These are phyloP conservation scores for Annona cherimola DNA, from an alignment of 164 flowering plant species.

Conservation along the genomic window DNA sequence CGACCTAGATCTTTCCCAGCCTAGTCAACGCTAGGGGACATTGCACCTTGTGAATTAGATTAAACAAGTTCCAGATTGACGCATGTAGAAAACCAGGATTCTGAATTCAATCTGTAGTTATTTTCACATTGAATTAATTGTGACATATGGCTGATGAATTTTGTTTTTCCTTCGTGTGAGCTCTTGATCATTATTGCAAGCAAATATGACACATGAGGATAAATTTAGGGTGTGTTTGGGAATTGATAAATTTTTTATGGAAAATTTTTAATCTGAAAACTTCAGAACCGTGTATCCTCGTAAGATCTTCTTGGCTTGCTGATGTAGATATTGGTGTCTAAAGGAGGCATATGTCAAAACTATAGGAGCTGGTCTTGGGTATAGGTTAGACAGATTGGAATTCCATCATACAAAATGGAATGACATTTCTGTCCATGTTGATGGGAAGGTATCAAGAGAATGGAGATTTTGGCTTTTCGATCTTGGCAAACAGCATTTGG, in stretches of 20 bases:
- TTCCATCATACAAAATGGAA: conserved; percentile 63
- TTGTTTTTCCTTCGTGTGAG: background rate
- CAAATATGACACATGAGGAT: background rate
- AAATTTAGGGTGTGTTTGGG: background rate
- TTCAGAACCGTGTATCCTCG: background rate
- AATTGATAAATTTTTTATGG: too few relatives aligned
- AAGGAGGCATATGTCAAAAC: conserved; percentile 91
- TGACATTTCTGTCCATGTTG: conserved; percentile 42
- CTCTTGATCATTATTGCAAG: background rate
- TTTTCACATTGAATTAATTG: background rate
- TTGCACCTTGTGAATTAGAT: too few relatives aligned
- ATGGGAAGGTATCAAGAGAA: conserved; percentile 34
- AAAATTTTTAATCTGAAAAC: too few relatives aligned
- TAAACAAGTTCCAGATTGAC: too few relatives aligned
- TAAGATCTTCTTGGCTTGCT: background rate
- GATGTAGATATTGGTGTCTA: conserved; percentile 75
- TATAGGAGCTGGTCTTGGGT: conserved; percentile 60
- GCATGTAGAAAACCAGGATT: too few relatives aligned
- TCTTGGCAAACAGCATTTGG: conserved; percentile 46
- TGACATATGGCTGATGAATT: background rate
- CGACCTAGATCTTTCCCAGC: too few relatives aligned
- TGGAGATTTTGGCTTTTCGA: conserved; percentile 75
- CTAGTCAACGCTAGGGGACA: too few relatives aligned
- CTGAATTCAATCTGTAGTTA: too few relatives aligned
- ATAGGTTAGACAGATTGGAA: conserved; percentile 49